Evolutionary conservation across 345 rosid species (phyloP).

Genomic region (Moricandia moricandioides): DNA sequence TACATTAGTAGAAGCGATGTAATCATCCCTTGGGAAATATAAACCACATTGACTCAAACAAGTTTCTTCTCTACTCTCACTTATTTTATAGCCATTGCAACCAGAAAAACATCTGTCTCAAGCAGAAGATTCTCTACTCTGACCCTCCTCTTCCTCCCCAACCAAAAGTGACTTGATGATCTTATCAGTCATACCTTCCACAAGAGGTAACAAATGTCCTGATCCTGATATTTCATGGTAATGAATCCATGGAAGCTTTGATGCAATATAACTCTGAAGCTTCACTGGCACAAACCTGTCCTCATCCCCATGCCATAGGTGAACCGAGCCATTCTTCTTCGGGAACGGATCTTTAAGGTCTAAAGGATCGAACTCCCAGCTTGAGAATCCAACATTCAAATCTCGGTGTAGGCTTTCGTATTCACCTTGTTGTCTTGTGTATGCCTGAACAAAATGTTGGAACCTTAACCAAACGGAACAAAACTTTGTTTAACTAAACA

Average conservation of each 20-base stretch:
- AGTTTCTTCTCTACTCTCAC: background rate
- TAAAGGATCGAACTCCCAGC: slow-evolving; percentile 80
- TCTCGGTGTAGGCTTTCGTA: slow-evolving; percentile 59
- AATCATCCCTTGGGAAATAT: background rate
- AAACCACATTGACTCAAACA: background rate
- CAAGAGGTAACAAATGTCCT: slow-evolving; percentile 26
- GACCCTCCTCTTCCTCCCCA: slow-evolving; percentile 5
- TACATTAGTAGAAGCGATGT: background rate
- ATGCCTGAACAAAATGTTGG: too few species aligned
- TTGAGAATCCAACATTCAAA: slow-evolving; percentile 63
- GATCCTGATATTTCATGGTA: slow-evolving; percentile 4
- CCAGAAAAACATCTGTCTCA: background rate
- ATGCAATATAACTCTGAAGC: background rate
- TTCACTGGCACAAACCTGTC: slow-evolving; percentile 35
- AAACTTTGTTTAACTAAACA: background rate
- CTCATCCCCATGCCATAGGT: slow-evolving; percentile 81
- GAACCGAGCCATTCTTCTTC: slow-evolving; percentile 49
- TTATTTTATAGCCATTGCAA: background rate
- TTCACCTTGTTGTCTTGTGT: slow-evolving; percentile 55
- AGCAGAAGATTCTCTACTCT: slow-evolving; percentile 11
- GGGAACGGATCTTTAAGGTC: slow-evolving; percentile 61
- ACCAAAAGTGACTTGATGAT: slow-evolving; percentile 43
- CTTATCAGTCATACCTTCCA: slow-evolving; percentile 51
- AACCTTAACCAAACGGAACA: background rate
- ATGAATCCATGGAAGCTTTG: slow-evolving; percentile 1